Evolutionary conservation across 1,284 basidiomycete species (phyloP).

Genomic region (Trichosporon coremiiforme): DNA sequence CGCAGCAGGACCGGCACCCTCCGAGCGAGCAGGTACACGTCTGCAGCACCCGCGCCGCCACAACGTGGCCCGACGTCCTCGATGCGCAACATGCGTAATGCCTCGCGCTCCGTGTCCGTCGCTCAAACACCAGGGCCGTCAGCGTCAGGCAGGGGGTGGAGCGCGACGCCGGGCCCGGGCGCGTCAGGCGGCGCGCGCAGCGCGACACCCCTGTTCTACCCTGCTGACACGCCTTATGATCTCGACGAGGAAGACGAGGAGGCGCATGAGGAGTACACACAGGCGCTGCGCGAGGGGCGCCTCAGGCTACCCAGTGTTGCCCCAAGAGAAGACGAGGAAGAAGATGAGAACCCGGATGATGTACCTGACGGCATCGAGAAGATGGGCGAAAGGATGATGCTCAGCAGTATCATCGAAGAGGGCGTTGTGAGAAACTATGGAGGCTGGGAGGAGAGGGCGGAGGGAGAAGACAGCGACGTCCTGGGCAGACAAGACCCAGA

Average conservation of each 20-base stretch:
- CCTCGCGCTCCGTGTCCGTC: conserved; percentile 42
- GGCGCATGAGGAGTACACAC: conserved; percentile 48
- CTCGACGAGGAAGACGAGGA: conserved; percentile 54
- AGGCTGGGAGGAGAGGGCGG: conserved; percentile 50
- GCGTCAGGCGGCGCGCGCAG: not conserved
- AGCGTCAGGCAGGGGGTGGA: conserved; percentile 22
- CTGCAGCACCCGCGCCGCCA: conserved; percentile 39
- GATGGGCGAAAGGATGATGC: conserved; percentile 47
- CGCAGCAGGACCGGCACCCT: conserved; percentile 41
- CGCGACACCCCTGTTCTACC: conserved; percentile 49
- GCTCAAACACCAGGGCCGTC: conserved; percentile 29
- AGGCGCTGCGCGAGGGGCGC: conserved; percentile 45
- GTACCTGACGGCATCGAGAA: conserved; percentile 47
- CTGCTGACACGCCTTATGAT: conserved; percentile 48
- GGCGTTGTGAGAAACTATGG: conserved; percentile 45
- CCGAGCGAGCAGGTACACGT: conserved; percentile 40
- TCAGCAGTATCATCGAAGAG: conserved; percentile 50
- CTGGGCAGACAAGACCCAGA: conserved; percentile 50
- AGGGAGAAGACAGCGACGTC: conserved; percentile 51
- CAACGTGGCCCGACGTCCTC: conserved; percentile 20
- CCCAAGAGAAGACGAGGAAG: conserved; percentile 44
- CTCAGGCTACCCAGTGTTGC: conserved; percentile 44
- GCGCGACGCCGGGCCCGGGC: conserved; percentile 21
- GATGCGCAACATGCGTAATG: conserved; percentile 48
- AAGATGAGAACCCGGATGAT: conserved; percentile 54